Base-by-base conservation (phyloP, 306 rosid species). In the Cotoneaster glaucophyllus region DNA sequence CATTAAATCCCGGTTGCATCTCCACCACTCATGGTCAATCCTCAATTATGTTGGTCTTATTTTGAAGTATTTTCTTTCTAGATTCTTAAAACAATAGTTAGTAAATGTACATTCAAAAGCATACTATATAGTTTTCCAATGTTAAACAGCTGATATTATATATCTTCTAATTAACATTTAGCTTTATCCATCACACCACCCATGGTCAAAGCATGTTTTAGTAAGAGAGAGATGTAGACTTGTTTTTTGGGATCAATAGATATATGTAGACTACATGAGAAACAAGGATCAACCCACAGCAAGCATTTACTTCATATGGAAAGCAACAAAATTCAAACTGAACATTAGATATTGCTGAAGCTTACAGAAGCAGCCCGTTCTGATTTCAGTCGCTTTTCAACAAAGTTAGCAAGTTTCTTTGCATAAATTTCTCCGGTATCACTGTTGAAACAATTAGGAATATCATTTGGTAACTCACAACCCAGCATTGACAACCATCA, bases 291-390 rank as follows among this genome's bases (percentile, higher is more conserved):
- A 48, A 56, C 66, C 44, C 63, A 67, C 64, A 29, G 43, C 77
- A 65, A 68, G 74, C 41, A 73, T 61, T 28, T 67, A 73, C 45
- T 76, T 79, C 64, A 41, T 21, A 61, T 43, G 69, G 66, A 73
- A 68, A 74, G 63, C 58, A 56, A 48, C 48, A 61, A 78, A 62
- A 71, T 50, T 65, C 76, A 76, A 82, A 44, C 53, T 44, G 78
- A 48, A 83, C 39, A 73, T 53, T 63, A 65, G 65, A 77, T 68
- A 48, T 25, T 70, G 82, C 67, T 48, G 78, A 78, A 76, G 79
- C 97, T 89, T 92, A 95, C 99, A 80, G 97, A 92, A 84, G 99
- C 99, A 74, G 99, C 96, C 21, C 99, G 84, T 81, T 95, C 99
- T 64, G 97, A 87, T 86, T 92, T 95, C 85, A 92, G 89, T 80